Percentiles rank a stretch among this genome's conserved stretches.
Conservation (phyloP, 2,329 filamentous ascomycete genomes). For the Ceratocystis colombiana region DNA sequence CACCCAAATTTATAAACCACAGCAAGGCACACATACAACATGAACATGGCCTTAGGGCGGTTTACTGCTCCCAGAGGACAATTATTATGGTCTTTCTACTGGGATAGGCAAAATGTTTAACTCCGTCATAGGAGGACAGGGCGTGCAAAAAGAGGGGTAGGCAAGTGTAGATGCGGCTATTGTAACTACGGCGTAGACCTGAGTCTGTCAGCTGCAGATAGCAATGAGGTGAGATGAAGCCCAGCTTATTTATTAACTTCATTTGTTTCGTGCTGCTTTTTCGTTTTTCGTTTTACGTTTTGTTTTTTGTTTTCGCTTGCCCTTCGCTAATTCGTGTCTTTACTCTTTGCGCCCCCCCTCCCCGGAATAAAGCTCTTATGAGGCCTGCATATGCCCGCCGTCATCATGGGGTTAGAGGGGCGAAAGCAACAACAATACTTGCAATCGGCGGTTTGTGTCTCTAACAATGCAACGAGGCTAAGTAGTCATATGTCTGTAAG, state of each 20-base stretch:
- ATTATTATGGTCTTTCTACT: neutral
- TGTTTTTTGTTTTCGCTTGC: neutral
- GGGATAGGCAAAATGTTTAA: neutral
- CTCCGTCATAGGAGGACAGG: neutral
- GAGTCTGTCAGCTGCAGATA: neutral
- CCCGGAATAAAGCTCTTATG: neutral
- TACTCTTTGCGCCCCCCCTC: neutral
- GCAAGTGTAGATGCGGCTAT: neutral
- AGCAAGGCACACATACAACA: neutral
- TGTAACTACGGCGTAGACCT: neutral
- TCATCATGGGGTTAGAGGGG: neutral
- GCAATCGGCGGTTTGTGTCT: too few species aligned
- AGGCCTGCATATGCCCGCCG: conserved; percentile 2
- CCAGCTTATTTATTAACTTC: neutral
- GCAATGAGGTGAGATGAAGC: neutral
- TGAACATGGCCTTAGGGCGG: neutral
- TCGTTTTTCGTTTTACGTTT: neutral
- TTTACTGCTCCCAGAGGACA: neutral
- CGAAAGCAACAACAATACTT: neutral
- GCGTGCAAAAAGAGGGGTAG: too few species aligned
- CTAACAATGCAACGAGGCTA: too few species aligned
- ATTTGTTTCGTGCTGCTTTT: neutral
- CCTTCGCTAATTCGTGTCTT: neutral
- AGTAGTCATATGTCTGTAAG: too few species aligned
- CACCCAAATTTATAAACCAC: neutral